Evolutionary conservation across 1,284 basidiomycete genomes (phyloP).

Genomic region (Lignosus rhinocerotis): DNA sequence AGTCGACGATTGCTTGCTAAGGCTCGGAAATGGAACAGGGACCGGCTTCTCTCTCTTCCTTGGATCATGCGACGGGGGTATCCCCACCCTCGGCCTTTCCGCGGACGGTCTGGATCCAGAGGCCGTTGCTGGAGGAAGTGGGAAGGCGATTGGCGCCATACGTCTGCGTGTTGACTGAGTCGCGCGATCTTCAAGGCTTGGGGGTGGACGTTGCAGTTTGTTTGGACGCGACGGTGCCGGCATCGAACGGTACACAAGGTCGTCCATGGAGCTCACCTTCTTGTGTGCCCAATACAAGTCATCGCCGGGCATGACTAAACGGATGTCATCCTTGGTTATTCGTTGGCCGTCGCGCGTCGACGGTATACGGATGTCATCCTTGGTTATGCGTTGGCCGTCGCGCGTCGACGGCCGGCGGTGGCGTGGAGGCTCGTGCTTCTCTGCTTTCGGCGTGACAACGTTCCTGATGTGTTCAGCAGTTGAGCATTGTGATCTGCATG

Average conservation of each 20-base stretch:
- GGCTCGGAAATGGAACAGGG: neutral
- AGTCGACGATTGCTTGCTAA: neutral
- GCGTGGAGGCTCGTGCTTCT: neutral
- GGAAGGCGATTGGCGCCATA: neutral
- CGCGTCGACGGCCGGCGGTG: neutral
- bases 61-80: neutral
- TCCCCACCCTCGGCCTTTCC: neutral
- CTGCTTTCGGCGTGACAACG: neutral
- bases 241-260: neutral
- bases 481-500: neutral
- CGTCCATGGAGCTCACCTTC: neutral
- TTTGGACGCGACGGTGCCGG: neutral
- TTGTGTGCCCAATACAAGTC: neutral
- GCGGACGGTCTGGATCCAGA: neutral
- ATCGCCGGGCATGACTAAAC: neutral
- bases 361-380: neutral
- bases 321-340: neutral
- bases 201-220: neutral
- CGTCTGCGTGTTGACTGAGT: neutral
- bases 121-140: neutral
- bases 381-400: neutral
- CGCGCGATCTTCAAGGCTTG: neutral
- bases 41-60: neutral
- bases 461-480: neutral
- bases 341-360: neutral